Base-by-base conservation (phyloP, 208 protist species). In the Phytomonas francai region DNA sequence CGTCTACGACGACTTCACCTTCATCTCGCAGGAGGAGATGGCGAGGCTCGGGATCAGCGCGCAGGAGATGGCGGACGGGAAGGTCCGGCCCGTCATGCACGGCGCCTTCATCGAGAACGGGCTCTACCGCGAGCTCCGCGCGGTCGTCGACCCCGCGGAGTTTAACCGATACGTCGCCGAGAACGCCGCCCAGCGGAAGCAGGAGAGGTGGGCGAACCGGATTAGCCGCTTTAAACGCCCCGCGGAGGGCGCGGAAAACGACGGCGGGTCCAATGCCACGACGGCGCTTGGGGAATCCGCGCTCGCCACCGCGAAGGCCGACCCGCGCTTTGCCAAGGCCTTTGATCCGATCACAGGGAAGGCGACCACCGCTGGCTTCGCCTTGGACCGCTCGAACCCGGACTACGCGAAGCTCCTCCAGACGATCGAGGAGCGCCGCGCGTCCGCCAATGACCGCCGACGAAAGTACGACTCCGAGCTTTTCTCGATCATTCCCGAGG, bases 1-100 rank as follows among this genome's bases (percentile, higher is more conserved):
- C 0, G 83, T 98, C 33, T 99, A 99, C 76, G 95, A 98, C 70
- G 97, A 99, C 78, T 99, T 95, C 78, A 98, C 97, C 57, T 99
- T 99, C 80, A 84, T 99, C 36, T 96, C 97, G 4, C 77, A 91
- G 42, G 91, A 93, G 25, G 96, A 99, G 67, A 87, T 99, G 59
- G 81, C 97, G 14, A 60, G 81, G 67, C 83, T 97, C 51, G 84
- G 87, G 28, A 79, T 94, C 70, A 76, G 74, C 22, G 75, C 80
- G 14, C 79, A 97, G 67, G 85, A 99, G 30, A 68, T 98, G 42
- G 97, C 97, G 31, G 97, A 91, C 0, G 83, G 84, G 39, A 89
- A 97, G 63, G 81, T 99, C 6, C 88, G 87, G 4, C 91, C 97
- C 8, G 97, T 98, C 69, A 99, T 99, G 97, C 97, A 99, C 79